Evolutionary conservation across 257 asterid species (phyloP).

Genomic region (Paraleonurus japonicus): DNA sequence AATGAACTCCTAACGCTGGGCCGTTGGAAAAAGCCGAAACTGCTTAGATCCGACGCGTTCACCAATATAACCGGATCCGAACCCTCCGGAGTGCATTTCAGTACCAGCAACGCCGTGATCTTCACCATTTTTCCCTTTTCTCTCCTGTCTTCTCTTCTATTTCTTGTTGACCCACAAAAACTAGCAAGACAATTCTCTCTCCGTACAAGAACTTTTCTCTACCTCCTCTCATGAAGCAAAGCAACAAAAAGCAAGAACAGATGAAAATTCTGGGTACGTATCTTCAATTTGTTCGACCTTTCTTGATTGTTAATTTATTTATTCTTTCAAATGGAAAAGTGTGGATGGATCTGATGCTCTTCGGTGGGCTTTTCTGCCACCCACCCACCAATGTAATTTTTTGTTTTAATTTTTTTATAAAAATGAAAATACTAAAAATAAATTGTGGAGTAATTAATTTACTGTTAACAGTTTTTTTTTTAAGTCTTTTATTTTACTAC

Average conservation of each 20-base stretch:
- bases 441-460: not conserved
- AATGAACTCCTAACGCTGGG: slow-evolving; percentile 79
- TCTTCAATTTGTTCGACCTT: not conserved
- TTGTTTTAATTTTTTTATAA: not conserved
- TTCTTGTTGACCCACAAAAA: not conserved
- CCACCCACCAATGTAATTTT: not conserved
- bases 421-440: not conserved
- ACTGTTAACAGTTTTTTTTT: not conserved
- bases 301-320: slow-evolving; percentile 9
- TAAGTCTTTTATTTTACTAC: too few species aligned
- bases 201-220: not conserved
- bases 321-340: slow-evolving; percentile 22
- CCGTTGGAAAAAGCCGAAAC: slow-evolving; percentile 89
- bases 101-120: slow-evolving; percentile 95
- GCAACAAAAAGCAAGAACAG: not conserved
- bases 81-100: slow-evolving; percentile 67
- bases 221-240: not conserved
- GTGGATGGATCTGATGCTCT: slow-evolving; percentile 34
- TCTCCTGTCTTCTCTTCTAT: slow-evolving; percentile 1
- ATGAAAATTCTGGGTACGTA: not conserved
- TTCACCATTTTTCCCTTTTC: slow-evolving; percentile 49
- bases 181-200: not conserved
- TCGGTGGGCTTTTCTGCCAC: slow-evolving; percentile 9
- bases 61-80: slow-evolving; percentile 82
- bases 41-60: slow-evolving; percentile 74